Percentiles rank a stretch among this genome's conserved stretches.
Evolutionary conservation across 164 flowering plant genomes (phyloP).

Genomic region (Sextonia rubra): DNA sequence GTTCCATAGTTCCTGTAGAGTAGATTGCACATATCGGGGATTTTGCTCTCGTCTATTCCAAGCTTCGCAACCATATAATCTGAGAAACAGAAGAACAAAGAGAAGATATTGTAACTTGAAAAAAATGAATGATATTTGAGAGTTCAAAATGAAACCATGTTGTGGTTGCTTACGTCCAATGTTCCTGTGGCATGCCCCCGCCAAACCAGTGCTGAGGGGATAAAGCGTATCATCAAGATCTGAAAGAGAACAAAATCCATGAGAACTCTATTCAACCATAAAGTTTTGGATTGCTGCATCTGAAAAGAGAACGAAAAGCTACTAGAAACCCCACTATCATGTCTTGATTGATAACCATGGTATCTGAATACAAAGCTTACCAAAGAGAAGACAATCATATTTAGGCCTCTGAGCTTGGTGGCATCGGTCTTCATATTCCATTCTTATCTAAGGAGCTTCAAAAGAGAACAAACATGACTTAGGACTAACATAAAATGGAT

Average conservation of each 20-base stretch:
- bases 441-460: no score
- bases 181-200: conserved; percentile 40
- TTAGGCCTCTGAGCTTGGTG: no score
- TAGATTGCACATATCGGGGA: conserved; percentile 39
- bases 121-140: background rate
- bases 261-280: no score
- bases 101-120: background rate
- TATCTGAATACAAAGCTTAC: background rate
- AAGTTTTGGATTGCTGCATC: background rate
- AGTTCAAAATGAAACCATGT: background rate
- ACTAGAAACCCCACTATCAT: background rate
- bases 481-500: no score
- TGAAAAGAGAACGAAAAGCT: no score
- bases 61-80: conserved; percentile 75
- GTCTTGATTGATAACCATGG: background rate
- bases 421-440: no score
- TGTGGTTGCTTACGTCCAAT: conserved; percentile 44
- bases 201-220: conserved; percentile 22
- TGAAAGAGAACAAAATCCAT: conserved; percentile 8
- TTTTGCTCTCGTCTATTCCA: conserved; percentile 54
- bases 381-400: no score
- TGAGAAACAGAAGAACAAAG: conserved; percentile 10
- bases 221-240: conserved; percentile 62
- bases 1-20: conserved; percentile 80
- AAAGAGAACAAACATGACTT: no score